Evolutionary conservation across 768 basidiomycete genomes (phyloP).

Genomic region (Pleurotus platypus): DNA sequence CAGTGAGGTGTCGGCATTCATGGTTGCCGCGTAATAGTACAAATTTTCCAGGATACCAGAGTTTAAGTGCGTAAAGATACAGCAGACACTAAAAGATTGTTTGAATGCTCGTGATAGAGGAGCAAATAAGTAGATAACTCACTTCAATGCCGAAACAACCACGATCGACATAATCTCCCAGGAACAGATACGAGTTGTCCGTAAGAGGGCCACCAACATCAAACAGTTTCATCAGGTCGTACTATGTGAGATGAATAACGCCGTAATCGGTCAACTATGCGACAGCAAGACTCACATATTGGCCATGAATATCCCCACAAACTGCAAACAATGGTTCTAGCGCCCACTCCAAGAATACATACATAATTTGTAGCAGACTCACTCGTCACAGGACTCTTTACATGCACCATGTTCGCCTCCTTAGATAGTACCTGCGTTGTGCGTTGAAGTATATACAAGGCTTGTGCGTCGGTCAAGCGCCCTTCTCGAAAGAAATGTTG

Average conservation of each 20-base stretch:
- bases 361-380: constrained; percentile 25
- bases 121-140: constrained; percentile 9
- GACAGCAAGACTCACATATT: constrained; percentile 61
- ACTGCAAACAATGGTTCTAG: constrained; percentile 41
- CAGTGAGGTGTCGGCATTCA: constrained; percentile 94
- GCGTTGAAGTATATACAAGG: constrained; percentile 73
- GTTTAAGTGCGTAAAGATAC: constrained; percentile 91
- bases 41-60: constrained; percentile 81
- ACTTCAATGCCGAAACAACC: constrained; percentile 83
- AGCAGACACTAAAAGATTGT: constrained; percentile 65
- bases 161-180: constrained; percentile 97
- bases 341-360: constrained; percentile 2
- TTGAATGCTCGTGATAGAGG: neutral
- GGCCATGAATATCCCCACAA: constrained; percentile 96
- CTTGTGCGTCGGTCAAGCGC: constrained; percentile 77
- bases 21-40: constrained; percentile 92
- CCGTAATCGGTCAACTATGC: neutral
- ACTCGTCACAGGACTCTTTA: constrained; percentile 91
- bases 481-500: constrained; percentile 90
- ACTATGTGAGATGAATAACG: constrained; percentile 42
- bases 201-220: constrained; percentile 85
- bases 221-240: constrained; percentile 97
- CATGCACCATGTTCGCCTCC: constrained; percentile 84
- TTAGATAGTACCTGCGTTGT: constrained; percentile 61
- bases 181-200: constrained; percentile 86